These are phyloP conservation scores for Penicillium sclerotigenum DNA, from an alignment of 2,329 filamentous ascomycete species.

Conservation along the genomic window DNA sequence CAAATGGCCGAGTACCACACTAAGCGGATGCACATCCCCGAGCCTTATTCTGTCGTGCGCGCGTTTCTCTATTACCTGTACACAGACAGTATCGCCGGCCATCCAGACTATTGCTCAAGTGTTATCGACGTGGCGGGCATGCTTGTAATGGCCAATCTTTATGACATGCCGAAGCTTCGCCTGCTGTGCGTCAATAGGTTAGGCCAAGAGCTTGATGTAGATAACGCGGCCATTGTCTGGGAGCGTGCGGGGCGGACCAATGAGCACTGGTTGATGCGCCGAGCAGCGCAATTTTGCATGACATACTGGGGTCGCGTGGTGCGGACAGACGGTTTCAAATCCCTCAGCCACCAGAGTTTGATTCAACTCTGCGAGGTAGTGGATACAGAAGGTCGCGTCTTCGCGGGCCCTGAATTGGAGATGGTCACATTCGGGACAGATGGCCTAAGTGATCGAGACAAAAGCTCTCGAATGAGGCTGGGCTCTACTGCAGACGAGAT, in stretches of 20 bases:
- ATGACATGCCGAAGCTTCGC: constrained; percentile 91
- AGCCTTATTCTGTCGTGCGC: constrained; percentile 89
- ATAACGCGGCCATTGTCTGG: constrained; percentile 94
- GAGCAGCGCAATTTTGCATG: constrained; percentile 84
- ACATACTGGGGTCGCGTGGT: constrained; percentile 94
- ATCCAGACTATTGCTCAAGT: constrained; percentile 57
- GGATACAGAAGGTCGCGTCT: constrained; percentile 84
- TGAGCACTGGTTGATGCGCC: constrained; percentile 89
- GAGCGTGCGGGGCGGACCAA: constrained; percentile 85
- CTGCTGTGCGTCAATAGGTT: constrained; percentile 88
- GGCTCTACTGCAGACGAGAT: constrained; percentile 31
- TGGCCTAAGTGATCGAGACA: constrained; percentile 40
- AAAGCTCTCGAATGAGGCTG: constrained; percentile 29
- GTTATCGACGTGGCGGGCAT: constrained; percentile 88
- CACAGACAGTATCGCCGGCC: constrained; percentile 77
- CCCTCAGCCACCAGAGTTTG: constrained; percentile 71
- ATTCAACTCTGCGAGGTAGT: constrained; percentile 93
- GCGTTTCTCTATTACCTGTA: constrained; percentile 96
- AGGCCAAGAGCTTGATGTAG: constrained; percentile 85
- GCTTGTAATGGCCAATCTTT: constrained; percentile 96
- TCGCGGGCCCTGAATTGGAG: constrained; percentile 81
- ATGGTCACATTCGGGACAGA: constrained; percentile 53
- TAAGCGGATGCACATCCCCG: constrained; percentile 95
- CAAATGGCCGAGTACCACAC: constrained; percentile 98
- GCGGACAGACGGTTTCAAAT: constrained; percentile 80